Evolutionary conservation across 345 rosid genomes (phyloP), one percentile per base, ranked within the genome.

Genomic region (Psidium guajava): DNA sequence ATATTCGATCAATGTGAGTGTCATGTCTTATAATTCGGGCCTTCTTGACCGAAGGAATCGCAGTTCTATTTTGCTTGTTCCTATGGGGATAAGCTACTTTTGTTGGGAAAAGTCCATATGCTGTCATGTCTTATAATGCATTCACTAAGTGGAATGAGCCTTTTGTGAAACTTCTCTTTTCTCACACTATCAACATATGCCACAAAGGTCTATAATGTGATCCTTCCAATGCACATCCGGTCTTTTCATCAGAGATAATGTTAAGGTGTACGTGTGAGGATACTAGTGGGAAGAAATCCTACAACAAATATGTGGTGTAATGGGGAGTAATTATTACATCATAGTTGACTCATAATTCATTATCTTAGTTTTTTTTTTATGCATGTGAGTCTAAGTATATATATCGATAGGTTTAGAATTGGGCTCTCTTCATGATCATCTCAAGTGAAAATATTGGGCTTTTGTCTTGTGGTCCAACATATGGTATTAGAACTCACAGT

Each of bases 291-390:
- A 58, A 58, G 36, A 58, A 13, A 58, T 12, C 8, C 3, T 58
- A n/a, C 2, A 2, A 58, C 6, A 32, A 5, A 58, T 58, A 12
- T n/a, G 18, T 58, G 16, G 32, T 12, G 16, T 11, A 58, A 11
- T 0, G 3, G n/a, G 69, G 1, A 12, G 6, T n/a, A 58, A 0
- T n/a, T 12, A n/a, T n/a, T 58, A 58, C n/a, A 58, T 58, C 2
- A n/a, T 58, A n/a, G 3, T 58, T n/a, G 0, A 5, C 2, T 58
- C 18, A 13, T 58, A 12, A 58, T 0, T 6, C 1, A 58, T 12
- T n/a, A 1, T 5, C n/a, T n/a, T n/a, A n/a, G n/a, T n/a, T n/a
- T n/a, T n/a, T n/a, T n/a, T n/a, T n/a, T n/a, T n/a, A n/a, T n/a
- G n/a, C n/a, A n/a, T n/a, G n/a, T n/a, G n/a, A n/a, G n/a, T n/a